Evolutionary conservation across 1,139 yeast genomes (phyloP).

Genomic region (Debaryomyces singareniensis): DNA sequence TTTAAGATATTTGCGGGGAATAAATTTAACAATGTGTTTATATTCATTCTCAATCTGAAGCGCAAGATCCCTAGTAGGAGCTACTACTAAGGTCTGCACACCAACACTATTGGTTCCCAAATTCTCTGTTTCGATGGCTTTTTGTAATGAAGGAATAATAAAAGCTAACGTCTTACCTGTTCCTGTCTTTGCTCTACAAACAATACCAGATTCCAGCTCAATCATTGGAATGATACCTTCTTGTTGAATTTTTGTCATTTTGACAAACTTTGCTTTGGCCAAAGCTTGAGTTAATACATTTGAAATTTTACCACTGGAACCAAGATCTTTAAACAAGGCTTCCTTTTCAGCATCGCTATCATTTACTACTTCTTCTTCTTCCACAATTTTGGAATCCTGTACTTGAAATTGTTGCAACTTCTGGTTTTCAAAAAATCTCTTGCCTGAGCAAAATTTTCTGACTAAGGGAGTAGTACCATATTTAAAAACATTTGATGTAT

Average conservation of each 20-base stretch:
- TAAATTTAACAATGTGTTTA: slow-evolving; percentile 28
- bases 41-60: slow-evolving; percentile 72
- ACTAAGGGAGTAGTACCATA: too few species aligned
- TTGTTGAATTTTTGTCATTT: slow-evolving; percentile 78
- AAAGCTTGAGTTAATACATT: too few species aligned
- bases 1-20: slow-evolving; percentile 10
- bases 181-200: slow-evolving; percentile 90
- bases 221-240: slow-evolving; percentile 64
- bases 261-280: not conserved
- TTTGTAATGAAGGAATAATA: slow-evolving; percentile 68
- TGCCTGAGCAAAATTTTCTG: too few species aligned
- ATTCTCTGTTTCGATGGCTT: slow-evolving; percentile 24
- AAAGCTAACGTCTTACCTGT: slow-evolving; percentile 93
- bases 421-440: too few species aligned
- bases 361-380: too few species aligned
- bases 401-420: too few species aligned
- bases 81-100: slow-evolving; percentile 61
- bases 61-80: slow-evolving; percentile 93
- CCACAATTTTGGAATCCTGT: too few species aligned
- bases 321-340: too few species aligned
- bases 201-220: slow-evolving; percentile 52
- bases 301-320: too few species aligned
- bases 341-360: too few species aligned
- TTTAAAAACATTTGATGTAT: too few species aligned
- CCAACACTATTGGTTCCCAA: slow-evolving; percentile 26